These are phyloP conservation scores for Cladosporium sphaerospermum DNA, from an alignment of 2,329 filamentous ascomycete species.

Conservation along the genomic window DNA sequence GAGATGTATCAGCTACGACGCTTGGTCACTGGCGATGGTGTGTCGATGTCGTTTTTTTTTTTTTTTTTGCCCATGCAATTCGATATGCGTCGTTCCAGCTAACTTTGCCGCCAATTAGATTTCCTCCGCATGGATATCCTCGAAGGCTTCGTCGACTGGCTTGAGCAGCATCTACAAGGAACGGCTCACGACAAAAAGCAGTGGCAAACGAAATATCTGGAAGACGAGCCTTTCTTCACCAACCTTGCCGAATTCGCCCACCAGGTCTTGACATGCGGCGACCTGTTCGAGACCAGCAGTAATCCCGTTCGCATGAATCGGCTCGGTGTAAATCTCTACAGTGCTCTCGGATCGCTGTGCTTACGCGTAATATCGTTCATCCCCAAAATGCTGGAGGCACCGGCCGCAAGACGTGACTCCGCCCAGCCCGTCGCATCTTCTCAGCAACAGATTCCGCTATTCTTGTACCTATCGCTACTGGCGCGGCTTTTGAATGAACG, in stretches of 20 bases:
- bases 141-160: conserved; percentile 13
- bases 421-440: conserved; percentile 14
- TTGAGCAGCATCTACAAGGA: conserved; percentile 15
- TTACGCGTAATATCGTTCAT: conserved; percentile 17
- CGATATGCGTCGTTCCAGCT: no score
- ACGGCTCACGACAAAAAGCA: conserved; percentile 19
- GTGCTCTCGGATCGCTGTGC: conserved; percentile 15
- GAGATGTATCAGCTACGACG: conserved; percentile 12
- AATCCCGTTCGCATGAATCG: no score
- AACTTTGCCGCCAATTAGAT: background rate
- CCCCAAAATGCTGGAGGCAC: conserved; percentile 16
- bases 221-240: conserved; percentile 19
- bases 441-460: conserved; percentile 15
- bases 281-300: conserved; percentile 1
- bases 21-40: background rate
- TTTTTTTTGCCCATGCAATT: no score
- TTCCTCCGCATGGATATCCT: conserved; percentile 5
- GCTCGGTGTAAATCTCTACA: conserved; percentile 11
- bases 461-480: conserved; percentile 17
- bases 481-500: conserved; percentile 9
- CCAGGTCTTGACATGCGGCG: conserved; percentile 23
- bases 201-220: conserved; percentile 14
- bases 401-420: conserved; percentile 21
- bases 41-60: background rate
- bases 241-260: conserved; percentile 17